Evolutionary conservation across 768 basidiomycete genomes (phyloP).

Genomic region (Mycena galericulata): DNA sequence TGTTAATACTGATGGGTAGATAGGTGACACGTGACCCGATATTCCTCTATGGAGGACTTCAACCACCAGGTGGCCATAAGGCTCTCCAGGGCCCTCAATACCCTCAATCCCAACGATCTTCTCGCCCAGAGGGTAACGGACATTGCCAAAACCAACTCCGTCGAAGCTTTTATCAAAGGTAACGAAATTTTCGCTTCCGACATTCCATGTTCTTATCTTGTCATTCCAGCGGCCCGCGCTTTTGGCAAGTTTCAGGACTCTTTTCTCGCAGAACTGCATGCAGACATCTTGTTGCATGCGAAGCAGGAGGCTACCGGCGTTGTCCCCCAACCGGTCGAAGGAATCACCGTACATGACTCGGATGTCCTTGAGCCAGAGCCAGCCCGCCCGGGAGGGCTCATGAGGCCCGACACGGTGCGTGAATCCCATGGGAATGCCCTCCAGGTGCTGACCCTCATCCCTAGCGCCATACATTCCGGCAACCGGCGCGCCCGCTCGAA

Average conservation of each 20-base stretch:
- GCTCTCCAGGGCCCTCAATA: constrained; percentile 84
- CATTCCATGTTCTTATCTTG: constrained; percentile 7
- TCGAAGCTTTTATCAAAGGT: constrained; percentile 80
- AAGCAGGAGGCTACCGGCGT: constrained; percentile 71
- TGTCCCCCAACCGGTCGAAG: constrained; percentile 71
- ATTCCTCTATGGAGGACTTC: constrained; percentile 50
- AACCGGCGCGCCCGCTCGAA: constrained; percentile 78
- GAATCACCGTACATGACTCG: constrained; percentile 81
- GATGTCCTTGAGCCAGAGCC: constrained; percentile 89
- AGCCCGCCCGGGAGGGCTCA: constrained; percentile 80
- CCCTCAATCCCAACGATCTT: constrained; percentile 84
- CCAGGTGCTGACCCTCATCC: not conserved
- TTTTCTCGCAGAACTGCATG: constrained; percentile 82
- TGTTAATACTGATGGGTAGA: too few species aligned
- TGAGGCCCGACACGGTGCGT: constrained; percentile 73
- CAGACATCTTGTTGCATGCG: constrained; percentile 79
- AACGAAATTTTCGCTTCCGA: constrained; percentile 31
- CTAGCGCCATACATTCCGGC: constrained; percentile 85
- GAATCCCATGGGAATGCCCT: constrained; percentile 13
- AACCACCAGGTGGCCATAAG: constrained; percentile 80
- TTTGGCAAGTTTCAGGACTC: constrained; percentile 91
- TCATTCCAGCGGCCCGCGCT: constrained; percentile 70
- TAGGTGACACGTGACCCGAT: not conserved
- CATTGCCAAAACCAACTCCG: constrained; percentile 77
- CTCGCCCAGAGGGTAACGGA: constrained; percentile 84